phyloP scores from a whole-genome alignment of 1,284 basidiomycete genomes.

The Ceratobasidium theobromae region DNA sequence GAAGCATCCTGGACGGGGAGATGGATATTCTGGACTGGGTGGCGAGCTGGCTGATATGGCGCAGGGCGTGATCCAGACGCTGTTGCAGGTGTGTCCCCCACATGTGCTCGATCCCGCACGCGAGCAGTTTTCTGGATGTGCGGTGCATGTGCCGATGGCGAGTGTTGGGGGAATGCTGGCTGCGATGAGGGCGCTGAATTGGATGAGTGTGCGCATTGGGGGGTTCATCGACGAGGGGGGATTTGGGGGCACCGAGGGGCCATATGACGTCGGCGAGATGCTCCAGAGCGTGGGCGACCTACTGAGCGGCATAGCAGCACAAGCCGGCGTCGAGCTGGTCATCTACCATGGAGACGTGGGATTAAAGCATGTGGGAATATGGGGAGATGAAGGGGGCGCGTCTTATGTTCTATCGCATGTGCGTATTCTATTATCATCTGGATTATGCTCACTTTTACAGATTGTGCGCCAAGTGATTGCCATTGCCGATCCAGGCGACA shows the following conservation, averaged over 20 bases:
- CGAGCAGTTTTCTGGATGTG: conserved; percentile 86
- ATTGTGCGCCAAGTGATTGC: conserved; percentile 80
- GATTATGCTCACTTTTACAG: conserved; percentile 47
- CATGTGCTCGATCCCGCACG: conserved; percentile 89
- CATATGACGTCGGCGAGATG: conserved; percentile 68
- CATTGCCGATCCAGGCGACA: conserved; percentile 68
- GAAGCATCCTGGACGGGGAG: neutral
- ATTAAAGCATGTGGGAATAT: conserved; percentile 79
- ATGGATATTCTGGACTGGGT: conserved; percentile 38
- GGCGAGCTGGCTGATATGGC: conserved; percentile 84
- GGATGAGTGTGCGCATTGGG: conserved; percentile 73
- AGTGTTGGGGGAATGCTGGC: conserved; percentile 86
- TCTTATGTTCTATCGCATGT: conserved; percentile 82
- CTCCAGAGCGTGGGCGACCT: conserved; percentile 80
- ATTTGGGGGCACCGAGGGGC: too few species aligned
- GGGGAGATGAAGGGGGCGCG: conserved; percentile 81
- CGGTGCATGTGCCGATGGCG: conserved; percentile 79
- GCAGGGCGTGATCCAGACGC: conserved; percentile 83
- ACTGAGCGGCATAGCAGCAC: conserved; percentile 79
- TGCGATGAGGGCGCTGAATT: conserved; percentile 88
- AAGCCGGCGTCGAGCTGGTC: conserved; percentile 82
- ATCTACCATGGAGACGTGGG: conserved; percentile 84
- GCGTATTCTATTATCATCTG: conserved; percentile 45
- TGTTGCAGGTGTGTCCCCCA: conserved; percentile 82
- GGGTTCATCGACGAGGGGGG: conserved; percentile 37